Evolutionary conservation across 2,329 filamentous ascomycete genomes (phyloP).

Genomic region (Parastagonospora avenae): DNA sequence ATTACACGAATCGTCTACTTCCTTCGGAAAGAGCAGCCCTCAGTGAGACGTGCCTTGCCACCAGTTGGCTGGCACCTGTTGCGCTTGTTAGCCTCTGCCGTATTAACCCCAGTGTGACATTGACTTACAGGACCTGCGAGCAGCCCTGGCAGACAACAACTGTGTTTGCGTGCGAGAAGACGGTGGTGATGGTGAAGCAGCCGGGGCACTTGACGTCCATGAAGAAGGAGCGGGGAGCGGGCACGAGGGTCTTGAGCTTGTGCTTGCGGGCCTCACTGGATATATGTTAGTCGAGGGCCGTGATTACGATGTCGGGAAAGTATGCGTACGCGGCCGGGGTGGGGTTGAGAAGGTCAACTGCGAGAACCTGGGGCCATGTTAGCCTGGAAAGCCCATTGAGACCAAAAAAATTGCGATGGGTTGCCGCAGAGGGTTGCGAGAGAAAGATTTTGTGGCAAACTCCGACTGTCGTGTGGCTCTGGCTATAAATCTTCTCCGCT

Average conservation of each 20-base stretch:
- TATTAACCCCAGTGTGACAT: background rate
- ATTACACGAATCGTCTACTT: constrained; percentile 73
- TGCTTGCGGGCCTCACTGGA: constrained; percentile 92
- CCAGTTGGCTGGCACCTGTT: constrained; percentile 89
- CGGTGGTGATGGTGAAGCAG: constrained; percentile 99
- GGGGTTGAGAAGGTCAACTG: constrained; percentile 99
- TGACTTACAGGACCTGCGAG: constrained; percentile 82
- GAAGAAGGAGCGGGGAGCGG: constrained; percentile 98
- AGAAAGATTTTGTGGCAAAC: constrained; percentile 37
- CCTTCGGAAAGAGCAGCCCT: constrained; percentile 99
- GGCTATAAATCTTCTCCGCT: constrained; percentile 13
- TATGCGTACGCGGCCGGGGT: constrained; percentile 73
- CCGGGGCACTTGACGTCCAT: constrained; percentile 99
- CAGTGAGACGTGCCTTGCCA: constrained; percentile 97
- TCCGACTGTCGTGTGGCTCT: constrained; percentile 40
- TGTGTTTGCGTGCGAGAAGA: constrained; percentile 99
- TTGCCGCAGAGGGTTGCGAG: constrained; percentile 21
- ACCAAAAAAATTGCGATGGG: constrained; percentile 11
- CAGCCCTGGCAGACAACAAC: constrained; percentile 99
- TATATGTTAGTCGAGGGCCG: constrained; percentile 32
- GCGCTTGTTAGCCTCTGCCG: constrained; percentile 30
- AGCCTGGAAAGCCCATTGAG: constrained; percentile 18
- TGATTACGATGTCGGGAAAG: constrained; percentile 13
- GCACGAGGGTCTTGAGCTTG: constrained; percentile 99
- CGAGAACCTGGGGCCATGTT: constrained; percentile 79